Evolutionary conservation across 306 rosid species (phyloP).

Genomic region (Luffa aegyptiaca): DNA sequence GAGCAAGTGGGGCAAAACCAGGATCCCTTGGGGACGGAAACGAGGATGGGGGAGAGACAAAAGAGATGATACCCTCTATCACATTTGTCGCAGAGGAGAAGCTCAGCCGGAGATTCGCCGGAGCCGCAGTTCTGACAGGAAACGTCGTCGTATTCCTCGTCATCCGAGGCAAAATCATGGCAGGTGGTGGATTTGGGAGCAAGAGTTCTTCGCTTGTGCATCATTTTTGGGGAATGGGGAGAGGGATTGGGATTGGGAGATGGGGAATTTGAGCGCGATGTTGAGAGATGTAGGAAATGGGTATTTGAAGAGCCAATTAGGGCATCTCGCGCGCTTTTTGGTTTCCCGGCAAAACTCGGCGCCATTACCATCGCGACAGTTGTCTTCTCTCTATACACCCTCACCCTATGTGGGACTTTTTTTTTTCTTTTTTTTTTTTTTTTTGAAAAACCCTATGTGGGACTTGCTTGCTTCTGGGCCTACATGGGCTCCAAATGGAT

Average conservation of each 20-base stretch:
- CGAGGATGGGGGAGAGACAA: conserved; percentile 64
- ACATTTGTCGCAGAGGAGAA: conserved; percentile 78
- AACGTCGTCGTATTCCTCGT: conserved; percentile 13
- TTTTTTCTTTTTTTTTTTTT: no score
- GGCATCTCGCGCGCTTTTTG: background rate
- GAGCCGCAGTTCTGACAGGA: conserved; percentile 46
- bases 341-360: background rate
- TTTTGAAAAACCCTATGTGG: background rate
- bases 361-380: background rate
- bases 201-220: conserved; percentile 38
- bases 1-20: conserved; percentile 78
- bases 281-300: background rate
- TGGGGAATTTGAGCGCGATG: background rate
- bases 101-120: conserved; percentile 45
- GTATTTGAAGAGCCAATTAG: background rate
- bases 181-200: conserved; percentile 36
- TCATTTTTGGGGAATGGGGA: conserved; percentile 1
- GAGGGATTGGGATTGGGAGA: background rate
- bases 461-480: background rate
- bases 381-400: background rate
- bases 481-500: background rate
- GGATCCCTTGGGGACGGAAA: conserved; percentile 53
- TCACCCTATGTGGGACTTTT: background rate
- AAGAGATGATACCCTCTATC: conserved; percentile 64
- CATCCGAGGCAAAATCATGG: background rate